Percentiles rank a stretch among this genome's conserved stretches.
These are phyloP conservation scores for Cytospora schulzeri DNA, from an alignment of 2,329 filamentous ascomycete genomes.

Conservation along the genomic window DNA sequence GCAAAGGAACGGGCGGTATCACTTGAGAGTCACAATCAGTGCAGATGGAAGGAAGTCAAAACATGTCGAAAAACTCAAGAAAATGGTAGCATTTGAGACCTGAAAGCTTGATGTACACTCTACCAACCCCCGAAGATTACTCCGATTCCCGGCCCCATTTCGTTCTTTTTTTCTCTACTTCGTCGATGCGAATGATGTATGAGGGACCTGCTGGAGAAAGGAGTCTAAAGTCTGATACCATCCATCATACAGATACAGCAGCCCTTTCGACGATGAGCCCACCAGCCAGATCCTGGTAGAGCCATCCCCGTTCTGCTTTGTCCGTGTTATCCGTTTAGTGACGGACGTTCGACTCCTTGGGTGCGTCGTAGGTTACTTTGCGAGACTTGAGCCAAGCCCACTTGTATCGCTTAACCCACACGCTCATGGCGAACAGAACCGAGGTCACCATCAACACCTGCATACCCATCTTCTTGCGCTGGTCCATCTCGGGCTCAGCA, in stretches of 20 bases:
- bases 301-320: slow-evolving; percentile 17
- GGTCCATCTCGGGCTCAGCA: slow-evolving; percentile 98
- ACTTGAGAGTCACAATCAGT: neutral
- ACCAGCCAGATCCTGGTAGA: slow-evolving; percentile 10
- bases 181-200: slow-evolving; percentile 27
- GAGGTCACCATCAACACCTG: slow-evolving; percentile 85
- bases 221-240: slow-evolving; percentile 30
- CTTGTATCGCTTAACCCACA: slow-evolving; percentile 99
- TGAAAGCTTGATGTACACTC: slow-evolving; percentile 46
- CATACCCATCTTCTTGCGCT: slow-evolving; percentile 99
- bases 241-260: slow-evolving; percentile 38
- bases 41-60: neutral
- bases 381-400: slow-evolving; percentile 95
- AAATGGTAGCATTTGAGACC: slow-evolving; percentile 29
- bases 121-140: slow-evolving; percentile 40
- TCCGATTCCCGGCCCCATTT: slow-evolving; percentile 27
- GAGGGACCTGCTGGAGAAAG: slow-evolving; percentile 19
- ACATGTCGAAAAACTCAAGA: slow-evolving; percentile 8
- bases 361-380: slow-evolving; percentile 87
- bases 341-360: slow-evolving; percentile 54
- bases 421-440: slow-evolving; percentile 79
- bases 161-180: slow-evolving; percentile 22
- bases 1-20: neutral
- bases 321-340: slow-evolving; percentile 40
- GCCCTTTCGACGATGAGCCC: slow-evolving; percentile 7